A percentile compares a stretch with the other conserved stretches of the same genome.
Conservation (phyloP, 345 rosid species). For the Triadica sebifera region DNA sequence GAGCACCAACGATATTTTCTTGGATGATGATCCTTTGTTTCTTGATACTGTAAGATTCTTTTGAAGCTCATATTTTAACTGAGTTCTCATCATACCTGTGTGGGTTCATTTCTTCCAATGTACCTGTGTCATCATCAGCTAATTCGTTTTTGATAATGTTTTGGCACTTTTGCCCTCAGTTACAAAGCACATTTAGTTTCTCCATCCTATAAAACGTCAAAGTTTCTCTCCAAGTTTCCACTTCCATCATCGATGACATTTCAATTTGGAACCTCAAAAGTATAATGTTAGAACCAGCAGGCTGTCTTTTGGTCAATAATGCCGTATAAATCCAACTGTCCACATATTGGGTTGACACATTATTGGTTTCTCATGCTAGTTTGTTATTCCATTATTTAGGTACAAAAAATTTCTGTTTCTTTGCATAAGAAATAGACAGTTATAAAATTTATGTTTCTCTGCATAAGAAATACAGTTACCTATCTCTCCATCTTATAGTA, state of each 20-base stretch:
- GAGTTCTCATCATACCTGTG: no score
- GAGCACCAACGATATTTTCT: slow-evolving; percentile 72
- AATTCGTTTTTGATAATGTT: background rate
- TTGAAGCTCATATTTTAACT: background rate
- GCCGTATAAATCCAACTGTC: background rate
- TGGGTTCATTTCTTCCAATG: background rate
- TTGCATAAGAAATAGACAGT: background rate
- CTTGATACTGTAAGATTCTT: slow-evolving; percentile 63
- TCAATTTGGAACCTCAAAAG: background rate
- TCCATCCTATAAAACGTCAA: background rate
- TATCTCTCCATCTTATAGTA: no score
- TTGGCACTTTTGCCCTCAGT: background rate
- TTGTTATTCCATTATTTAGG: background rate
- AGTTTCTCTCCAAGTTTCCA: background rate
- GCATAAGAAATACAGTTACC: background rate
- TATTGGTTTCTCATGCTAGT: background rate
- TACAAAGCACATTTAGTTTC: background rate
- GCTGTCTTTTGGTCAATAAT: background rate
- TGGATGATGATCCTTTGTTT: slow-evolving; percentile 62
- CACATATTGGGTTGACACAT: background rate
- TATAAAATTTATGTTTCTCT: background rate
- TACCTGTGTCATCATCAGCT: no score
- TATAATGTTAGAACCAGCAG: background rate
- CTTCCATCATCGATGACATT: background rate
- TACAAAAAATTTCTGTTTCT: background rate